Evolutionary conservation across 352 stramenopile species (phyloP), one percentile per base, ranked within the genome.

Genomic region (Halophytophthora polymorphica): DNA sequence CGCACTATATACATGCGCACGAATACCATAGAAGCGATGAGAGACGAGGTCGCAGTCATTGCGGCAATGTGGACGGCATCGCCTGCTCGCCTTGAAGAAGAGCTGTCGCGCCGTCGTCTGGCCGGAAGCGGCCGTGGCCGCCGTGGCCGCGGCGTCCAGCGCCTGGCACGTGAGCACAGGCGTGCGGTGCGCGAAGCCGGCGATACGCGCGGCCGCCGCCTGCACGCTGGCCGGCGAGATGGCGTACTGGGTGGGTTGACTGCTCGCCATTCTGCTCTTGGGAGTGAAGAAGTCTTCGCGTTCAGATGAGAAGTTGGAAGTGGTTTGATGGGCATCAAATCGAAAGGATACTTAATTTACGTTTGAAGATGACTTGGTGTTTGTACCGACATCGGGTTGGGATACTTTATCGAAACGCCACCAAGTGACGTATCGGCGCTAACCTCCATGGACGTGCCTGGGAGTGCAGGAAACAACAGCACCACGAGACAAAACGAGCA

Each of bases 51-150:
- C n/a, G 11, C 19, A 50, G 17, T 13, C 35, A 4, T 15, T 23
- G 17, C 1, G 19, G 53, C 23, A 42, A 25, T n/a, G n/a, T 31
- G 38, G 10, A 18, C 18, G 22, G 21, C n/a, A 42, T 12, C 5
- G 12, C 12, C 28, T 14, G 36, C 41, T 23, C 52, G 86, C 77
- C 64, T 88, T 88, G 56, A 88, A 88, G 50, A 86, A 88, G 28
- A 88, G 53, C 0, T 62, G 68, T 40, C 71, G 23, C 39, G 11
- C 18, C 25, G 34, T 34, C 33, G 47, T 25, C 36, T 63, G 64
- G 13, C 56, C 38, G 10, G 47, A 28, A 49, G 5, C 37, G 19
- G 37, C 48, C 44, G 64, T 50, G 39, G 33, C 50, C 25, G 15
- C 53, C 2, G 49, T 55, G 6, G 70, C 75, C 18, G 76, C 45